A percentile compares a stretch with the other conserved stretches of the same genome.
These are phyloP conservation scores for Henckelia pumila DNA, from an alignment of 257 asterid species.

Conservation along the genomic window DNA sequence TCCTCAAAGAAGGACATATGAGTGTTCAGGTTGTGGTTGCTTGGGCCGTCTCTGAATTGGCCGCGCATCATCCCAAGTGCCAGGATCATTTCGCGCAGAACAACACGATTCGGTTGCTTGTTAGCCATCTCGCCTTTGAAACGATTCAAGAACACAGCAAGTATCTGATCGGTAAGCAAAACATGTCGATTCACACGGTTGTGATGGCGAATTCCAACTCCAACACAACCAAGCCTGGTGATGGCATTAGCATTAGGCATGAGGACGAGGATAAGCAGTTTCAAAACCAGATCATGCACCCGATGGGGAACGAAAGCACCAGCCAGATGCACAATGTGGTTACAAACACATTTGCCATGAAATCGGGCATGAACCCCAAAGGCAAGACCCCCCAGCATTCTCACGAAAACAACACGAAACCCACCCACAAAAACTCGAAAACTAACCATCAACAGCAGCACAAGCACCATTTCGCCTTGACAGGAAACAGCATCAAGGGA, in stretches of 20 bases:
- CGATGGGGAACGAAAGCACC: constrained; percentile 30
- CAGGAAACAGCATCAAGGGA: constrained; percentile 49
- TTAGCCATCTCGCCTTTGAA: constrained; percentile 76
- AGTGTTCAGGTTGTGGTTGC: constrained; percentile 73
- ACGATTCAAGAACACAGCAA: constrained; percentile 80
- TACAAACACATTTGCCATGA: constrained; percentile 42
- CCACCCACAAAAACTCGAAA: constrained; percentile 13
- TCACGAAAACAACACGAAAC: constrained; percentile 5
- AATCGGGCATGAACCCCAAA: constrained; percentile 13
- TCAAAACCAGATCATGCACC: constrained; percentile 22
- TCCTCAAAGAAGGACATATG: constrained; percentile 83
- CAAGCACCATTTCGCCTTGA: constrained; percentile 30
- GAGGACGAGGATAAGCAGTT: constrained; percentile 14
- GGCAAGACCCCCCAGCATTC: constrained; percentile 5
- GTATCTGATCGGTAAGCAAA: constrained; percentile 47
- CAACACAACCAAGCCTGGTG: neutral
- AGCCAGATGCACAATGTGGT: constrained; percentile 51
- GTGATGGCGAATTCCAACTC: constrained; percentile 48
- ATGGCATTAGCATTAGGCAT: neutral
- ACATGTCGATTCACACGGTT: constrained; percentile 52
- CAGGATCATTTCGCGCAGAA: constrained; percentile 78
- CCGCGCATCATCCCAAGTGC: constrained; percentile 69
- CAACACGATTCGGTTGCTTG: constrained; percentile 62
- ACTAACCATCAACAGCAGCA: constrained; percentile 27
- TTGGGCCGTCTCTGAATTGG: constrained; percentile 73